Evolutionary conservation across 768 basidiomycete genomes (phyloP).

Genomic region (Tulasnella sp.): DNA sequence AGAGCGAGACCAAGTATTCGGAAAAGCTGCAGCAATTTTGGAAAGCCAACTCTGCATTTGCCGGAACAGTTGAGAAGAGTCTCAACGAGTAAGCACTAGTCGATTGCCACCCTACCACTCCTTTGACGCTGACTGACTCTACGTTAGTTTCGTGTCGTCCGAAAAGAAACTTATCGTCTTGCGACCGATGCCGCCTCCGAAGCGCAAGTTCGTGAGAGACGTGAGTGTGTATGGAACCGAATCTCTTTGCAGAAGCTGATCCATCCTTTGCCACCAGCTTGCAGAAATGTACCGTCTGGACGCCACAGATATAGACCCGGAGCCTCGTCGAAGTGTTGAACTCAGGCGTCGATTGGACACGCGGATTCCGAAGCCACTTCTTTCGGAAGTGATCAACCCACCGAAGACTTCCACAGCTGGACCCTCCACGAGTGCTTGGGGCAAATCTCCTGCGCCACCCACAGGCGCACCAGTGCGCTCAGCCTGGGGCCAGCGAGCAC

Average conservation of each 20-base stretch:
- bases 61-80: slow-evolving; percentile 65
- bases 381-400: slow-evolving; percentile 42
- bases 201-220: slow-evolving; percentile 76
- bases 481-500: slow-evolving; percentile 19
- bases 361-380: slow-evolving; percentile 60
- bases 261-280: slow-evolving; percentile 39
- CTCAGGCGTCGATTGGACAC: slow-evolving; percentile 77
- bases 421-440: slow-evolving; percentile 1
- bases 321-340: slow-evolving; percentile 80
- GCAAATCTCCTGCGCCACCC: background rate
- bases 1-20: slow-evolving; percentile 19
- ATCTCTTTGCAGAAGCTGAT: slow-evolving; percentile 9
- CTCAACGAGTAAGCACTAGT: slow-evolving; percentile 71
- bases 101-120: slow-evolving; percentile 14
- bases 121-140: background rate
- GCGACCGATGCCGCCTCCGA: slow-evolving; percentile 70
- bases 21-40: slow-evolving; percentile 59
- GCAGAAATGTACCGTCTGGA: slow-evolving; percentile 76
- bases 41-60: slow-evolving; percentile 55
- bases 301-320: slow-evolving; percentile 81
- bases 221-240: slow-evolving; percentile 36
- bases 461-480: background rate
- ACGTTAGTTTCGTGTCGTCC: slow-evolving; percentile 55
- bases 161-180: slow-evolving; percentile 62
- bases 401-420: background rate